Base-by-base conservation (phyloP, 257 asterid genomes). In the Euphrasia confusa region DNA sequence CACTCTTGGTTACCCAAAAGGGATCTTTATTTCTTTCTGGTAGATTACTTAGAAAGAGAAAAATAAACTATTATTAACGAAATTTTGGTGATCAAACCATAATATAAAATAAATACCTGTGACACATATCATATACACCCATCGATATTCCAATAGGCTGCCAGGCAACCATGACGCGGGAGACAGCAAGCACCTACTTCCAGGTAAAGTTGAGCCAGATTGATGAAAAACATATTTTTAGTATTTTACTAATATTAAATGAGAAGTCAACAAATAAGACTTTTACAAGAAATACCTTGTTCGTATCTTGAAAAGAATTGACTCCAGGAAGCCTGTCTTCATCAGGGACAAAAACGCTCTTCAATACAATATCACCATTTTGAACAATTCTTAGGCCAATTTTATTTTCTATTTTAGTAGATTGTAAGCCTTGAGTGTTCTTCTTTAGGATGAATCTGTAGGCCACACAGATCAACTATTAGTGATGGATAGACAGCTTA, bases 91-190 rank as follows among this genome's bases (percentile, higher is more conserved):
- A 44, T 54, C 54, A 44, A 63, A 39, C 57, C 63, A 65, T 18
- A 7, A 10, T 54, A 62, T 9, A 48, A 50, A 61, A 7, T 62
- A 60, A 54, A 24, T 85, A 93, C 99, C 99, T 83, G 82, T 84
- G 99, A 66, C 97, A 93, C 84, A 93, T 81, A 66, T 93, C 97
- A 71, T 89, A 93, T 13, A 89, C 97, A 58, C 97, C 99, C 99
- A 93, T 93, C 11, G 95, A 71, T 64, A 93, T 78, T 81, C 99
- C 99, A 72, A 93, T 82, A 35, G 97, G 96, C 71, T 79, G 80
- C 97, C 99, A 93, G 7, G 94, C 81, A 60, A 93, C 99, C 96
- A 93, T 85, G 71, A 93, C 84, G 1, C 97, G 94, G 12, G 97
- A 89, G 68, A 85, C 95, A 66, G 96, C 99, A 58, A 93, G 97